These are phyloP conservation scores for Silene uniflora DNA, from an alignment of 148 eudicot species.

Conservation along the genomic window DNA sequence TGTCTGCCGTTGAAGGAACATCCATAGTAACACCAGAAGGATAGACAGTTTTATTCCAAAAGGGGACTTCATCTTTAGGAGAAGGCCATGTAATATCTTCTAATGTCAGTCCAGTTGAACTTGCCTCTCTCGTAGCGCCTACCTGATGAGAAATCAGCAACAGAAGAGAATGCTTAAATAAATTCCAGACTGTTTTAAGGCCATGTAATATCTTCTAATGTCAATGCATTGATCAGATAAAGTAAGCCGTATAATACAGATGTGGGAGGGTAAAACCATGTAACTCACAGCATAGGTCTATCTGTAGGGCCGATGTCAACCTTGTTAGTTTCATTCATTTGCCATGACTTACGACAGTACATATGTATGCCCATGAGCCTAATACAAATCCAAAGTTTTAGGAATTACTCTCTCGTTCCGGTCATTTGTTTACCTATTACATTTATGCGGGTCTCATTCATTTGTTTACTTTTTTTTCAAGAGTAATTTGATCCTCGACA, in stretches of 20 bases:
- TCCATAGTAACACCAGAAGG: slow-evolving; percentile 35
- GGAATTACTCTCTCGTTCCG: no score
- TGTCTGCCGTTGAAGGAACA: slow-evolving; percentile 27
- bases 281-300: no score
- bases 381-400: not conserved
- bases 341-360: not conserved
- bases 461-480: no score
- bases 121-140: slow-evolving; percentile 25
- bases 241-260: not conserved
- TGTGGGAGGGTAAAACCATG: no score
- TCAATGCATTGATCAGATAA: not conserved
- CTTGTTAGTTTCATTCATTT: not conserved
- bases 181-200: not conserved
- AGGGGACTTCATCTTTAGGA: slow-evolving; percentile 63
- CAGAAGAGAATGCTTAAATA: not conserved
- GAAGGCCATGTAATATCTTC: slow-evolving; percentile 61
- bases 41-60: slow-evolving; percentile 53
- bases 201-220: no score
- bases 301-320: not conserved
- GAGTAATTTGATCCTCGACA: no score
- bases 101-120: slow-evolving; percentile 23
- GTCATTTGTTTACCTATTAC: no score
- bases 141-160: slow-evolving; percentile 29
- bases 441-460: no score
- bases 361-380: not conserved